phyloP scores from a whole-genome alignment of 768 basidiomycete genomes.

The Kwoniella dendrophila region DNA sequence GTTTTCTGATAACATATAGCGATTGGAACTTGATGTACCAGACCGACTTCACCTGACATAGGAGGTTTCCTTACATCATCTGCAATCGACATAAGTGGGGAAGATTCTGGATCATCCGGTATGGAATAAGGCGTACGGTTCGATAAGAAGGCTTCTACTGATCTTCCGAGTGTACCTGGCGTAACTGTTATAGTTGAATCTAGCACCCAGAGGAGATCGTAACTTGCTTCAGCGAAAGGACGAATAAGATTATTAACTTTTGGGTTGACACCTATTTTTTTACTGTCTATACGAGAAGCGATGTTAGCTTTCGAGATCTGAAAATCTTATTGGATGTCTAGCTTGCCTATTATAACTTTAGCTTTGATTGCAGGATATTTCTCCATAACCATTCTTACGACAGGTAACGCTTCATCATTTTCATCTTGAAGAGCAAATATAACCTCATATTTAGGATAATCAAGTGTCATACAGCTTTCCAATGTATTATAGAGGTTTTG shows the following conservation, averaged over 20 bases:
- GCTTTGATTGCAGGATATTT: conserved; percentile 78
- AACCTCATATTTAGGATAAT: conserved; percentile 89
- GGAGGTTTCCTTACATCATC: conserved; percentile 38
- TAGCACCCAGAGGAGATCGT: conserved; percentile 94
- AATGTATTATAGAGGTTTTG: conserved; percentile 94
- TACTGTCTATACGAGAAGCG: conserved; percentile 64
- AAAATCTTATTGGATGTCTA: neutral
- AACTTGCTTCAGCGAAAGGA: conserved; percentile 73
- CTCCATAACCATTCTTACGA: conserved; percentile 73
- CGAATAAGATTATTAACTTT: conserved; percentile 95
- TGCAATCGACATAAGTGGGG: conserved; percentile 27
- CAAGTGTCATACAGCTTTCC: conserved; percentile 86
- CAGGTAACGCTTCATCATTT: conserved; percentile 79
- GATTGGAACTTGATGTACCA: conserved; percentile 95
- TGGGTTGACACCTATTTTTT: conserved; percentile 86
- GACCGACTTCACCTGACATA: conserved; percentile 61
- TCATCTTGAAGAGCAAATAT: conserved; percentile 88
- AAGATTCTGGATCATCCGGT: conserved; percentile 41
- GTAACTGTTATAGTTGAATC: conserved; percentile 90
- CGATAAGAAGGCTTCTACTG: conserved; percentile 70
- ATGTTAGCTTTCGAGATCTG: neutral
- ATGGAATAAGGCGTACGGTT: conserved; percentile 16
- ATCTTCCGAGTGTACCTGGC: conserved; percentile 76
- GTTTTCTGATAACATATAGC: conserved; percentile 69
- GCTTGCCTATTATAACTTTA: conserved; percentile 72